phyloP scores from a whole-genome alignment of 495 filamentous ascomycete species.

The Penicillium tannophilum region DNA sequence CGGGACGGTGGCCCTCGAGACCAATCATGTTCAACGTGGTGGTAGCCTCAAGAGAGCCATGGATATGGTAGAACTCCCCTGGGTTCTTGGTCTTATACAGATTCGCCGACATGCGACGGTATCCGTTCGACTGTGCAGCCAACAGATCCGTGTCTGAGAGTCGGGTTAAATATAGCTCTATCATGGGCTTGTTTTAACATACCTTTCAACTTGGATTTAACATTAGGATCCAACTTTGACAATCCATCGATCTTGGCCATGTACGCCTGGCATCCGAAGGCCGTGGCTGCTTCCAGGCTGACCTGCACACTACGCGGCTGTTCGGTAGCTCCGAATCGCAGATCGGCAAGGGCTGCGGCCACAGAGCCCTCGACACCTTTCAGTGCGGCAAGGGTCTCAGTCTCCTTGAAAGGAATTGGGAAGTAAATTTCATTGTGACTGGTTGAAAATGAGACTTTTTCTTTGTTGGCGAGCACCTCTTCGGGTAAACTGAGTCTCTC shows the following conservation, averaged over 20 bases:
- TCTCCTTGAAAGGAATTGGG: slow-evolving; percentile 71
- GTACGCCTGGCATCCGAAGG: slow-evolving; percentile 73
- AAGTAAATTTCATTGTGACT: slow-evolving; percentile 51
- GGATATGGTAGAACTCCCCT: slow-evolving; percentile 74
- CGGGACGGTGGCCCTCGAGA: slow-evolving; percentile 61
- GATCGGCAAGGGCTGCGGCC: slow-evolving; percentile 64
- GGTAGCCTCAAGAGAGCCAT: slow-evolving; percentile 73
- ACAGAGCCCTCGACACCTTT: slow-evolving; percentile 71
- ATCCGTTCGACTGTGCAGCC: slow-evolving; percentile 68
- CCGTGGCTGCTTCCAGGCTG: slow-evolving; percentile 63
- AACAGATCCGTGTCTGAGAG: slow-evolving; percentile 68
- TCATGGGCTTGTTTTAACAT: slow-evolving; percentile 17
- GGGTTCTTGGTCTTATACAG: slow-evolving; percentile 68
- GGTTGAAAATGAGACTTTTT: slow-evolving; percentile 44
- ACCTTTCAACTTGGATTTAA: slow-evolving; percentile 66
- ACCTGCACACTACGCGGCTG: slow-evolving; percentile 53
- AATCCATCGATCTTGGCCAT: slow-evolving; percentile 71
- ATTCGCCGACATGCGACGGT: slow-evolving; percentile 74
- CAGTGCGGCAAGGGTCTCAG: slow-evolving; percentile 65
- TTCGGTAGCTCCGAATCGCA: slow-evolving; percentile 46
- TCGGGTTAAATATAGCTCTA: neutral
- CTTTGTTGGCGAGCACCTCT: slow-evolving; percentile 36
- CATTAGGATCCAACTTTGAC: slow-evolving; percentile 61
- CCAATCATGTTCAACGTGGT: slow-evolving; percentile 72
- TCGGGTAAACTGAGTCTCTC: slow-evolving; percentile 41